Base-by-base conservation (phyloP, 1,284 basidiomycete species). In the Butyriboletus appendiculatus region DNA sequence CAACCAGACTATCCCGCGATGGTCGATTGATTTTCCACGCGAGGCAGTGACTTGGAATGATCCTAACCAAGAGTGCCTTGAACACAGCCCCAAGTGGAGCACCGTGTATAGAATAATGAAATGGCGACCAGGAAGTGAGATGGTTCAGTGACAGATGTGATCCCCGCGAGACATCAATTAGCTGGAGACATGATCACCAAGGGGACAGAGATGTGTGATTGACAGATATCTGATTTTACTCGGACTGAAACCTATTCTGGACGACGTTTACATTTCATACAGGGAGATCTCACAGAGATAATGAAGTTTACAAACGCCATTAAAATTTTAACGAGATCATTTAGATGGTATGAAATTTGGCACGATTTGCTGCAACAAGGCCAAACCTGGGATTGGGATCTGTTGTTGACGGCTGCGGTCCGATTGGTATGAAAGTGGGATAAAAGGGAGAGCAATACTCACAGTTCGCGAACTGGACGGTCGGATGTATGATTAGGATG, bases 381-480 rank as follows among this genome's bases (percentile, higher is more conserved):
- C 55, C 41, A 69, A 45, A 26, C 71, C 70, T 16, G 70, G 68
- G 35, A 69, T 67, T n/a, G 68, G 63, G 1, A 71, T 30, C 7
- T 65, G 55, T 41, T 61, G 63, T 28, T 65, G 64, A 55, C 55
- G 67, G 15, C 68, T 69, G 46, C 5, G 18, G 10, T 50, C 4
- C 5, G 34, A 38, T 34, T 40, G 30, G 22, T 32, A 30, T 42
- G 45, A 5, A 30, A 41, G 8, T 33, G 43, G 14, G 15, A 34
- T 2, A 30, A 14, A 10, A 20, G 18, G 15, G 24, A 16, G 22
- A 34, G 15, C 8, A 6, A 16, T 3, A 52, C 77, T 59, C 59
- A 80, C 79, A 81, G 62, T 51, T 81, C 80, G 26, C 51, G 61
- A 40, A 70, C 68, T 70, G 33, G 22, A 45, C 11, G 34, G 10